phyloP scores from a whole-genome alignment of 164 flowering plant species.

The Magnolia sinica region DNA sequence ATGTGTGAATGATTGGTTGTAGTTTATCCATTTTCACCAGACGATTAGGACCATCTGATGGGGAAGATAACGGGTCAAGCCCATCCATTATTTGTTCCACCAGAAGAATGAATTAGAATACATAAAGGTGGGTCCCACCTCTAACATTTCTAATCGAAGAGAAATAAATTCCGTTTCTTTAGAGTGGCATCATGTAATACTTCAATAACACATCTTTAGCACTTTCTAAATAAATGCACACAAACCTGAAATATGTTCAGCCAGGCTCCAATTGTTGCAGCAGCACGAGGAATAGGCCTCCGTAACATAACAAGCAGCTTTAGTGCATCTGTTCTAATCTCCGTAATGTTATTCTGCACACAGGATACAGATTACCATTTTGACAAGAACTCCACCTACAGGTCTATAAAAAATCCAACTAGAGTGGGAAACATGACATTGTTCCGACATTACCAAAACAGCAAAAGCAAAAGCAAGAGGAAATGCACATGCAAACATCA shows the following conservation, averaged over 20 bases:
- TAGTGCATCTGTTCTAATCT: slow-evolving; percentile 86
- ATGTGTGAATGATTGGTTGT: too few relatives aligned
- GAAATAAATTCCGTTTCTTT: not conserved
- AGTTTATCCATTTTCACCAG: too few relatives aligned
- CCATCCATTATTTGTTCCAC: too few relatives aligned
- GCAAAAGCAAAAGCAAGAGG: slow-evolving; percentile 83
- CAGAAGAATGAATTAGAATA: too few relatives aligned
- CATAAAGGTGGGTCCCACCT: not conserved
- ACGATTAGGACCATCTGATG: too few relatives aligned
- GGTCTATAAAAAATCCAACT: not conserved
- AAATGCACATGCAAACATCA: slow-evolving; percentile 99
- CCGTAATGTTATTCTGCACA: slow-evolving; percentile 69
- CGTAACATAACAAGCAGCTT: slow-evolving; percentile 72
- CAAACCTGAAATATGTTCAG: slow-evolving; percentile 86
- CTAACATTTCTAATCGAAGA: not conserved
- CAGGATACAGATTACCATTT: not conserved
- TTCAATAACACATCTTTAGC: not conserved
- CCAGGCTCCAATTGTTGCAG: slow-evolving; percentile 94
- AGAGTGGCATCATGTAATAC: not conserved
- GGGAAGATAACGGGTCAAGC: too few relatives aligned
- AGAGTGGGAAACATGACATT: not conserved
- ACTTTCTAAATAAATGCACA: not conserved
- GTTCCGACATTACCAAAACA: slow-evolving; percentile 46
- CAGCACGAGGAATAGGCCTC: slow-evolving; percentile 82
- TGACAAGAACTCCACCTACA: not conserved